Percentiles rank a stretch among this genome's conserved stretches.
Conservation (phyloP, 352 stramenopile genomes). For the Plasmopara viticola region DNA sequence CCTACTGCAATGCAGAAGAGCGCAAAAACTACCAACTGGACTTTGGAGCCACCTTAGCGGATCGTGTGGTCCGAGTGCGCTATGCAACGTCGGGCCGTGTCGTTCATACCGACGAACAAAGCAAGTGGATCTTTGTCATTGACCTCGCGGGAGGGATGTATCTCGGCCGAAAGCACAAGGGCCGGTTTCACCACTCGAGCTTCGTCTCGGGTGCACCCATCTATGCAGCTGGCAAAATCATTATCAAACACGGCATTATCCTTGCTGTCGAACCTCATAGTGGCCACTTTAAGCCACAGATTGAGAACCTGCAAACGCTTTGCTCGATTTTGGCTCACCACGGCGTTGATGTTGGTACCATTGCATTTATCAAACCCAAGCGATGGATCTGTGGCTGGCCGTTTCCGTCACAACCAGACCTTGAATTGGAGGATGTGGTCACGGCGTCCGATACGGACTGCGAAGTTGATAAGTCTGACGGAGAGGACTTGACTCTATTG, state of each 20-base stretch:
- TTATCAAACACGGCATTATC: constrained; percentile 50
- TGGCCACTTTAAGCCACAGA: constrained; percentile 63
- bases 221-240: constrained; percentile 57
- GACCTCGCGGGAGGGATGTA: constrained; percentile 38
- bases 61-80: constrained; percentile 9
- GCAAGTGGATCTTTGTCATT: constrained; percentile 81
- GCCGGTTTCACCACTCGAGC: constrained; percentile 72
- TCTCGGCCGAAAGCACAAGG: constrained; percentile 65
- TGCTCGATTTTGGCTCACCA: constrained; percentile 31
- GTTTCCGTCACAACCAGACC: constrained; percentile 30
- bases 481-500: constrained; percentile 14
- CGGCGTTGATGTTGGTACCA: constrained; percentile 31
- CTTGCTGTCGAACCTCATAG: constrained; percentile 64
- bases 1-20: constrained; percentile 44
- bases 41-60: constrained; percentile 19
- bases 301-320: constrained; percentile 43
- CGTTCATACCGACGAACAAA: constrained; percentile 51
- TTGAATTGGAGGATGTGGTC: constrained; percentile 37
- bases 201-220: constrained; percentile 62
- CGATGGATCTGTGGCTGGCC: constrained; percentile 64
- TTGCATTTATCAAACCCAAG: constrained; percentile 61
- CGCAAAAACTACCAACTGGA: constrained; percentile 39
- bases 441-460: constrained; percentile 42
- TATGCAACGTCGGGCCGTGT: constrained; percentile 31
- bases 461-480: constrained; percentile 32